phyloP scores from a whole-genome alignment of 129 eudicot genomes.

The Arctium minus region DNA sequence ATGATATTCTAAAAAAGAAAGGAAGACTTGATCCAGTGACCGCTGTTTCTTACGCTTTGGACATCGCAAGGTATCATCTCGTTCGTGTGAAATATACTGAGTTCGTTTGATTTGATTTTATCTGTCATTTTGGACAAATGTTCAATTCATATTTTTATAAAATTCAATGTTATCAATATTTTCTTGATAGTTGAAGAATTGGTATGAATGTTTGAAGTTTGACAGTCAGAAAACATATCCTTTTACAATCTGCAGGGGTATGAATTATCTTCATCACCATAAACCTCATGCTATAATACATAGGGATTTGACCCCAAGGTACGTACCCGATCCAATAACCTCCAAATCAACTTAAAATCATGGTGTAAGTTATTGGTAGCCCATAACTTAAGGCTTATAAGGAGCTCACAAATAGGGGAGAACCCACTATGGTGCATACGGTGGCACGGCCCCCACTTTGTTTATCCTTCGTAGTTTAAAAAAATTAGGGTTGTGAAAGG shows the following conservation, averaged over 20 bases:
- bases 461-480: no score
- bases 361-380: not conserved
- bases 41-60: slow-evolving; percentile 75
- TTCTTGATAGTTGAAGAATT: not conserved
- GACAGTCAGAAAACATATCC: not conserved
- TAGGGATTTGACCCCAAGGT: slow-evolving; percentile 85
- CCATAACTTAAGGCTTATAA: not conserved
- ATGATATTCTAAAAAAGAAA: slow-evolving; percentile 54
- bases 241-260: slow-evolving; percentile 35
- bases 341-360: not conserved
- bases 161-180: not conserved
- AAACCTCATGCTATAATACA: slow-evolving; percentile 73
- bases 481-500: no score
- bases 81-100: not conserved
- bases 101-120: not conserved
- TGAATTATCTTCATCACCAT: slow-evolving; percentile 64
- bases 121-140: not conserved
- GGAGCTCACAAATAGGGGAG: not conserved
- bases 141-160: not conserved
- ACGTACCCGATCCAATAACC: not conserved
- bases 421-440: no score
- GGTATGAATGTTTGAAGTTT: not conserved
- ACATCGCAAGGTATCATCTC: slow-evolving; percentile 62
- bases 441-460: no score
- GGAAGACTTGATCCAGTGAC: slow-evolving; percentile 61